These are phyloP conservation scores for Paraphoma sp. DNA, from an alignment of 2,329 filamentous ascomycete genomes.

Conservation along the genomic window DNA sequence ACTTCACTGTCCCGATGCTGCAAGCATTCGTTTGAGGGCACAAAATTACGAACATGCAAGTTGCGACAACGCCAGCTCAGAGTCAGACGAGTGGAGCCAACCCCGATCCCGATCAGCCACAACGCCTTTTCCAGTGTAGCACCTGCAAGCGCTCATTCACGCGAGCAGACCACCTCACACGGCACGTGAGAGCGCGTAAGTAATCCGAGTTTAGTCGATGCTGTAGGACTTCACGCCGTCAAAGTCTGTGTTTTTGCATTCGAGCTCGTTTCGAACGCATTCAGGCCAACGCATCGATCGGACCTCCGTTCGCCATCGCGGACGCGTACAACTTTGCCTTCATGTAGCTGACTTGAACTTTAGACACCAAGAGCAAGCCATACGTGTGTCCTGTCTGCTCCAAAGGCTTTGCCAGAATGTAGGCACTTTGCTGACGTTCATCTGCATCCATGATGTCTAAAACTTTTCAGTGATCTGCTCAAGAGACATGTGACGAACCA, in stretches of 20 bases:
- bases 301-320: too few species aligned
- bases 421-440: constrained; percentile 11
- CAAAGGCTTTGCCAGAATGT: constrained; percentile 56
- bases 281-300: too few species aligned
- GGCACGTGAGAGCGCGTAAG: constrained; percentile 60
- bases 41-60: constrained; percentile 24
- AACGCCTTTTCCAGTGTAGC: constrained; percentile 56
- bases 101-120: constrained; percentile 24
- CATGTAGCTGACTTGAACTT: constrained; percentile 12
- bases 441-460: constrained; percentile 5
- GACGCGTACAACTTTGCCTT: not conserved
- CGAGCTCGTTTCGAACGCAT: too few species aligned
- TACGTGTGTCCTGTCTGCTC: constrained; percentile 54
- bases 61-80: constrained; percentile 11
- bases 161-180: constrained; percentile 60
- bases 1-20: constrained; percentile 26
- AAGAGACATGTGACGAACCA: constrained; percentile 59
- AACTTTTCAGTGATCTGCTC: constrained; percentile 51
- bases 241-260: too few species aligned
- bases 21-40: constrained; percentile 9
- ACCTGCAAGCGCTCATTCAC: constrained; percentile 61
- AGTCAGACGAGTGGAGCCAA: constrained; percentile 10
- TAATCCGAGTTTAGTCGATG: not conserved
- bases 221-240: too few species aligned
- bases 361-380: constrained; percentile 53